Percentiles rank a stretch among this genome's conserved stretches.
Conservation (phyloP, 306 rosid species). For the Arachis stenosperma region DNA sequence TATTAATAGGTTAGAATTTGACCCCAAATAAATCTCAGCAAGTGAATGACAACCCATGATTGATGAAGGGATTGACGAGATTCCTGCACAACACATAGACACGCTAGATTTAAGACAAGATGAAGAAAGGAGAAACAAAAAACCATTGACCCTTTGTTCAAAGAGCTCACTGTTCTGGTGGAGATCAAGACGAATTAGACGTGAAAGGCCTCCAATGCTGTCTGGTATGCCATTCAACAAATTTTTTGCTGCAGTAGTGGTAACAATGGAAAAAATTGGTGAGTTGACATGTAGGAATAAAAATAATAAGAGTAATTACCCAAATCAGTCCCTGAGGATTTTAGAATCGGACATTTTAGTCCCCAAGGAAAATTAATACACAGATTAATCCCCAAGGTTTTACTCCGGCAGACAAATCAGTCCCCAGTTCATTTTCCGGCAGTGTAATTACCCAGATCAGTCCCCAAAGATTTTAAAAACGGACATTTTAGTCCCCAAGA, state of each 20-base stretch:
- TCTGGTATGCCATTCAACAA: conserved; percentile 67
- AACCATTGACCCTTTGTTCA: conserved; percentile 22
- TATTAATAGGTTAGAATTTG: conserved; percentile 46
- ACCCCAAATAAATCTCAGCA: conserved; percentile 87
- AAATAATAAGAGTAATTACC: no score
- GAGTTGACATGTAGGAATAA: conserved; percentile 27
- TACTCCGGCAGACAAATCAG: no score
- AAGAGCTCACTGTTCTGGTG: conserved; percentile 82
- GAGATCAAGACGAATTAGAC: conserved; percentile 79
- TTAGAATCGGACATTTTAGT: no score
- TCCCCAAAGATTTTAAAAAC: no score
- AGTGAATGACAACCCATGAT: conserved; percentile 73
- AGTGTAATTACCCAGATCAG: no score
- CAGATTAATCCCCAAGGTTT: no score
- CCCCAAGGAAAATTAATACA: no score
- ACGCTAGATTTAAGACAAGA: conserved; percentile 34
- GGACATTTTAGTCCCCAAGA: no score
- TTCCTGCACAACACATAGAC: conserved; percentile 55
- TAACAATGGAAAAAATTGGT: conserved; percentile 34
- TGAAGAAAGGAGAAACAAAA: conserved; percentile 30
- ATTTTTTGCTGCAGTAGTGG: conserved; percentile 75
- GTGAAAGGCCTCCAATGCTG: conserved; percentile 79
- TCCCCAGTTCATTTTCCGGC: no score
- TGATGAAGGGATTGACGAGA: conserved; percentile 80
- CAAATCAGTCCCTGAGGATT: no score